Percentiles rank a stretch among this genome's conserved stretches.
Evolutionary conservation across 306 rosid species (phyloP).

Genomic region (Malus sylvestris): DNA sequence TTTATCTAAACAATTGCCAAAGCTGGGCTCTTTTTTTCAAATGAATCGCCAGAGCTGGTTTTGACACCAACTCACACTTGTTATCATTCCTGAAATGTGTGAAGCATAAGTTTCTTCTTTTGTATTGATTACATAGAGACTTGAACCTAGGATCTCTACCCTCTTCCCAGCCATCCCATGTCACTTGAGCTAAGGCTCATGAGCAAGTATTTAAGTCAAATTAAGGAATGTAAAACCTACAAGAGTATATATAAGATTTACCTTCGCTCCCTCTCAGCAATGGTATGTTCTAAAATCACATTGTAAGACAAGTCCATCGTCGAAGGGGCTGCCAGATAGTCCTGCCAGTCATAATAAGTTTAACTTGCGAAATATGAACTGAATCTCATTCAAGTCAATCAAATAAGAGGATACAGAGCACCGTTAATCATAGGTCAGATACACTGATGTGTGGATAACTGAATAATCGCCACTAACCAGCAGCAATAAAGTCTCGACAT

Average conservation of each 20-base stretch:
- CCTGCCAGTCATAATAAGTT: conserved; percentile 53
- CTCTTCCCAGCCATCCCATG: background rate
- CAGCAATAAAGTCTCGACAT: background rate
- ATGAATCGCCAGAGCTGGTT: background rate
- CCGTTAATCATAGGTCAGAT: conserved; percentile 9
- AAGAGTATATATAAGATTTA: conserved; percentile 23
- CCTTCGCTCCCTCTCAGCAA: conserved; percentile 99
- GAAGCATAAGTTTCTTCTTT: background rate
- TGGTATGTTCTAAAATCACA: conserved; percentile 91
- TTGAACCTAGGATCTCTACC: background rate
- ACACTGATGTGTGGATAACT: background rate
- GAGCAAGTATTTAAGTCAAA: background rate
- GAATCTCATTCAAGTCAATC: background rate
- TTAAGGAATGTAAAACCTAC: background rate
- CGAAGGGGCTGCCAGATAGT: conserved; percentile 72
- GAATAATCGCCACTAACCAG: conserved; percentile 1
- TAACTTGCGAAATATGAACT: conserved; percentile 19
- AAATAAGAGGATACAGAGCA: conserved; percentile 3
- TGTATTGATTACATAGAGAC: background rate
- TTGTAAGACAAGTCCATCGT: conserved; percentile 89
- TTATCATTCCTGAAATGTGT: background rate
- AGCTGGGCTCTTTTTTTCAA: background rate
- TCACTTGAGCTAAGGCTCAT: background rate
- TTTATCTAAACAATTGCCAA: background rate
- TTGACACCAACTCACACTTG: background rate